Conservation (phyloP, 257 asterid genomes). For the Solanum clarkiae region DNA sequence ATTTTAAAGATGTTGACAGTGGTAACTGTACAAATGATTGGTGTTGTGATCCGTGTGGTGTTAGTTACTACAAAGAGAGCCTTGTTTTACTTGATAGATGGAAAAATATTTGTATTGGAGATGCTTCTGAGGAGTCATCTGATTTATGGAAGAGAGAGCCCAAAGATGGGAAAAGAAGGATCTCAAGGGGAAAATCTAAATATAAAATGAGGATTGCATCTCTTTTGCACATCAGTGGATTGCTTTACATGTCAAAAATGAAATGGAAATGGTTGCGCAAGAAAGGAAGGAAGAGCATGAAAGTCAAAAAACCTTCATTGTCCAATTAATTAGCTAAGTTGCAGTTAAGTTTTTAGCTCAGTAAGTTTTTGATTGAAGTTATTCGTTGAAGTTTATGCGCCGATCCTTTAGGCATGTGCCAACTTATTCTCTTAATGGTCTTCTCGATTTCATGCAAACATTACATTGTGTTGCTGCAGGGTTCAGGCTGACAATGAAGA, state of each 20-base stretch:
- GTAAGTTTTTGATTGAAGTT: not conserved
- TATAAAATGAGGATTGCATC: not conserved
- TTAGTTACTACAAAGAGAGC: not conserved
- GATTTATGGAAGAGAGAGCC: not conserved
- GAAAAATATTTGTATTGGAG: not conserved
- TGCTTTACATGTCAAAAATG: not conserved
- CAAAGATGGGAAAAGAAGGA: not conserved
- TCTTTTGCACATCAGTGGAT: not conserved
- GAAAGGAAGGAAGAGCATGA: not conserved
- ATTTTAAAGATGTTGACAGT: not conserved
- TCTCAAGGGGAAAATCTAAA: not conserved
- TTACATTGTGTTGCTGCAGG: not conserved
- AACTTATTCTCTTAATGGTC: not conserved
- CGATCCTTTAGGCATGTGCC: not conserved
- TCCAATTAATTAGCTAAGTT: not conserved
- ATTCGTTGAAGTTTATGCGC: not conserved
- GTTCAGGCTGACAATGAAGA: not conserved
- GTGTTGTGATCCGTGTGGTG: not conserved
- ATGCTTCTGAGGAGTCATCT: not conserved
- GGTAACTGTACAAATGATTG: not conserved
- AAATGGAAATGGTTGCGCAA: not conserved
- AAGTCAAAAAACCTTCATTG: not conserved
- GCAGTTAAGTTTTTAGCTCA: not conserved
- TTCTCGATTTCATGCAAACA: not conserved
- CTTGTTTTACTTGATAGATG: not conserved